phyloP scores from a whole-genome alignment of 176 grass and related monocot genomes.

The Bromus sterilis region DNA sequence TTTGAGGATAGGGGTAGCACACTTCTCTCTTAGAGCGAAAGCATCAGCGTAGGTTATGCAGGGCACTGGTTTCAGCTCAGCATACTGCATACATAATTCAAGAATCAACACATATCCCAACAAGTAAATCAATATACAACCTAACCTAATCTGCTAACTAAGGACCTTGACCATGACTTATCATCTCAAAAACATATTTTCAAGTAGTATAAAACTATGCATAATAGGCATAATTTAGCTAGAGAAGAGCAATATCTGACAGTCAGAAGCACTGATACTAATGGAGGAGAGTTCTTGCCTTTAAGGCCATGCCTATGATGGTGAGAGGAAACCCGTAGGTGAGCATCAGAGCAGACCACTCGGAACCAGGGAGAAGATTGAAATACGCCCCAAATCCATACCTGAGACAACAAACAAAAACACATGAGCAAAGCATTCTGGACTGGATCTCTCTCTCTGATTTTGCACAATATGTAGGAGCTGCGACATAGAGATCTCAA shows the following conservation, averaged over 20 bases:
- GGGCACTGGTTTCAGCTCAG: slow-evolving; percentile 90
- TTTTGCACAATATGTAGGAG: neutral
- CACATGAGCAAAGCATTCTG: slow-evolving; percentile 3
- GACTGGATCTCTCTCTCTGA: neutral
- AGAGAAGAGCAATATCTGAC: neutral
- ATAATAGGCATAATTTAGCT: neutral
- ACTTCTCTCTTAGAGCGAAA: slow-evolving; percentile 74
- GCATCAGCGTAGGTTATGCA: slow-evolving; percentile 87
- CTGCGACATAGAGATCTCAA: neutral
- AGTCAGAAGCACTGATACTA: neutral
- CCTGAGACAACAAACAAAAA: slow-evolving; percentile 32
- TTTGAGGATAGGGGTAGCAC: slow-evolving; percentile 84
- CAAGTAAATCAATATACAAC: neutral
- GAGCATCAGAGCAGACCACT: slow-evolving; percentile 91
- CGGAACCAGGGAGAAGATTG: slow-evolving; percentile 84
- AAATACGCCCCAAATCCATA: slow-evolving; percentile 98
- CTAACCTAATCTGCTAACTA: neutral
- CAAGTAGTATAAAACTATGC: neutral
- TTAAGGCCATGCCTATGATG: slow-evolving; percentile 98
- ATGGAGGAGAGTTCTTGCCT: slow-evolving; percentile 39
- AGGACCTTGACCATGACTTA: neutral
- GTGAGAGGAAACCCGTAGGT: slow-evolving; percentile 95
- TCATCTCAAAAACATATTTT: neutral
- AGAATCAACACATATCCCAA: slow-evolving; percentile 4
- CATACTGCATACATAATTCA: slow-evolving; percentile 63